Percentiles rank a stretch among this genome's conserved stretches.
phyloP scores from a whole-genome alignment of 2,329 filamentous ascomycete species.

The Lasiodiplodia hormozganensis region DNA sequence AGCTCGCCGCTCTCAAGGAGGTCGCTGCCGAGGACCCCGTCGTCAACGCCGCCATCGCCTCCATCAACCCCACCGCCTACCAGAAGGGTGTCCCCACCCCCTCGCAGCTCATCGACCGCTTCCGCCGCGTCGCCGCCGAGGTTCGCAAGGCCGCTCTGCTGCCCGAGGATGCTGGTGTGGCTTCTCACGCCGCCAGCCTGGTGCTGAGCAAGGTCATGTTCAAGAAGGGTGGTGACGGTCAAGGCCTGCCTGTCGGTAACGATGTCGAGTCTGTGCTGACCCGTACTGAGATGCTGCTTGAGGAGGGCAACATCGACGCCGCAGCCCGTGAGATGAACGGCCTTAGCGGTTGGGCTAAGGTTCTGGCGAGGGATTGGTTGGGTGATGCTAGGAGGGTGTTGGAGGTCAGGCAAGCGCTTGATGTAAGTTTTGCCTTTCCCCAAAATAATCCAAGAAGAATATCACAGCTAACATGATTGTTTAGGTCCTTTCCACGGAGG shows the following conservation, averaged over 20 bases:
- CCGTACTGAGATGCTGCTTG: conserved; percentile 85
- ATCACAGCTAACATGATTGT: conserved; percentile 32
- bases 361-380: conserved; percentile 92
- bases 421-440: conserved; percentile 67
- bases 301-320: conserved; percentile 90
- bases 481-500: conserved; percentile 88
- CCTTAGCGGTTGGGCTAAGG: conserved; percentile 92
- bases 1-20: conserved; percentile 94
- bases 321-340: conserved; percentile 96
- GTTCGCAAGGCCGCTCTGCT: conserved; percentile 93
- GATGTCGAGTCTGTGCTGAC: conserved; percentile 95
- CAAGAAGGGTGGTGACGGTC: conserved; percentile 70
- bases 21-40: conserved; percentile 84
- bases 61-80: conserved; percentile 92
- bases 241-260: conserved; percentile 78
- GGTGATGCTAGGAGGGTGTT: conserved; percentile 88
- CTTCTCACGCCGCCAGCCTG: conserved; percentile 89
- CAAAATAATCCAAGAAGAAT: not conserved
- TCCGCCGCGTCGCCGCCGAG: conserved; percentile 89
- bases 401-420: conserved; percentile 94
- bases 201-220: conserved; percentile 94
- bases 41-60: conserved; percentile 92
- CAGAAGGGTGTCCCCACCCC: conserved; percentile 87
- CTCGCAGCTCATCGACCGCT: conserved; percentile 89
- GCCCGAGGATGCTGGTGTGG: conserved; percentile 91